Evolutionary conservation across 164 flowering plant species (phyloP), one percentile per base, ranked within the genome.

Genomic region (Chimonanthus praecox): DNA sequence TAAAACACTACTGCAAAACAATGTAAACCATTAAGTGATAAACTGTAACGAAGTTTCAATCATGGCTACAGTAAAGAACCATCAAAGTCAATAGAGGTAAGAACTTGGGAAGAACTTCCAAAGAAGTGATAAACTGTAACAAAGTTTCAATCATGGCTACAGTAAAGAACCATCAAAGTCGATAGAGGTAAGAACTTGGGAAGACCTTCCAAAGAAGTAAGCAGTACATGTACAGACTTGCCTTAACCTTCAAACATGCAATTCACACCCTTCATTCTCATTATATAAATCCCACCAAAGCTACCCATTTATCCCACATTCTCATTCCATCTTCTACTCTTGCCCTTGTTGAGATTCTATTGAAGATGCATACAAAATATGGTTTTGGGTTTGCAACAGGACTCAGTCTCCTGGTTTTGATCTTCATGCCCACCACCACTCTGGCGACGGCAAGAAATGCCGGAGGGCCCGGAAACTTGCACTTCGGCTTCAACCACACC

Each of bases 381-480:
- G 18, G 15, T 15, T 2, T 44, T 65, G 15, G 47, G 16, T 65
- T 65, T 65, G 68, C 48, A 9, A 4, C 63, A 2, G 8, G 21
- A 20, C n/a, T 47, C 47, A 63, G 62, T 63, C 64, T 63, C 68
- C 16, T 65, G 7, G 68, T 65, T 47, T 11, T 45, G 48, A 44
- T 65, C n/a, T 65, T 48, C 68, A 3, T 45, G 47, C 68, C 68
- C 7, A 33, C 48, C n/a, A 45, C 16, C 20, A 18, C 7, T 62
- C 21, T 62, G 16, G 64, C 20, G 64, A 33, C 68, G 2, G 68
- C 48, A 15, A 65, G 46, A 45, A 45, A 4, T 65, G 11, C 13
- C 16, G n/a, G 68, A 65, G 48, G 48, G 7, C 77, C 84, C 5
- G 65, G 65, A 6, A 21, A 63, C 65, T 4, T 7, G 47, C 68